Evolutionary conservation across 176 grass and related monocot genomes (phyloP), one percentile per base, ranked within the genome.

Genomic region (sorghum (Sorghum bicolor)): DNA sequence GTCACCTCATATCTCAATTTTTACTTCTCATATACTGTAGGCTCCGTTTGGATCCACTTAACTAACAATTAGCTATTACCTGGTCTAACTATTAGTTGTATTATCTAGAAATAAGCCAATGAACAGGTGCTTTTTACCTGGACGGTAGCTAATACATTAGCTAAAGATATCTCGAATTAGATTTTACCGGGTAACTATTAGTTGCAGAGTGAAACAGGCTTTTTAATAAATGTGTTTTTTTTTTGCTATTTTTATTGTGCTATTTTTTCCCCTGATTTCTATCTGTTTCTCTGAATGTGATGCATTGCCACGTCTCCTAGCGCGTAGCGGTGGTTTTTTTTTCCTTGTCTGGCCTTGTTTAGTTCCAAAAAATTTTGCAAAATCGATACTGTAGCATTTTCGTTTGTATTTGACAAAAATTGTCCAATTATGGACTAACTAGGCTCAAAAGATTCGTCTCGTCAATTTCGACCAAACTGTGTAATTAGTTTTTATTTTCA

Each of bases 281-380:
- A 62, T 13, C 13, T 29, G 0, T 25, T 11, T 28, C 5, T 28
- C 4, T 29, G 11, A 62, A 24, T 12, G n/a, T 26, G 58, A 61
- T 61, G 10, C 55, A 60, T 25, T 11, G 22, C 25, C 25, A 28
- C 58, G 0, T 62, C 25, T 28, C 58, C 3, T 4, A 26, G 43
- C 40, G 24, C 58, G 1, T 4, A 26, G 43, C 40, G 24, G 25
- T 72, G 24, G 24, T 72, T 72, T 72, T 72, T 17, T 24, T 72
- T 72, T 72, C 40, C 24, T 72, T 72, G 14, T 80, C 33, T 9
- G 30, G n/a, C n/a, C n/a, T n/a, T n/a, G n/a, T n/a, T n/a, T n/a
- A n/a, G n/a, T n/a, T n/a, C n/a, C n/a, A n/a, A n/a, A n/a, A n/a
- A n/a, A n/a, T n/a, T n/a, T n/a, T n/a, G n/a, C n/a, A n/a, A n/a